Evolutionary conservation across 495 filamentous ascomycete genomes (phyloP).

Genomic region (Evernia prunastri): DNA sequence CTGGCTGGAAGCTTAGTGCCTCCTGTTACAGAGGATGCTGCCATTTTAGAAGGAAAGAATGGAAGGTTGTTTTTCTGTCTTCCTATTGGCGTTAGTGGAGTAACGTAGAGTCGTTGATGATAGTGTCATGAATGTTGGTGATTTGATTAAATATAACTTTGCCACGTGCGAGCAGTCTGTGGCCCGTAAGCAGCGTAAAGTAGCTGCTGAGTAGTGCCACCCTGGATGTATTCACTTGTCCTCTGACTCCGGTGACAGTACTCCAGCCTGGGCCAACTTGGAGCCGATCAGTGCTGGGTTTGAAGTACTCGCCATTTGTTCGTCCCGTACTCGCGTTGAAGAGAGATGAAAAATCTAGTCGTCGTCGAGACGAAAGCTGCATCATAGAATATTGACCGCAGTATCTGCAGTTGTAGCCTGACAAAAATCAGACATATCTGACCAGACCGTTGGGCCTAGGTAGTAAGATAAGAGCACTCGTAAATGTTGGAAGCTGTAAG

Average conservation of each 20-base stretch:
- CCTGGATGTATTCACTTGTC: not conserved
- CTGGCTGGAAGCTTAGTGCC: too few relatives aligned
- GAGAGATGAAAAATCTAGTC: conserved; percentile 10
- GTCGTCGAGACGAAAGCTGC: too few relatives aligned
- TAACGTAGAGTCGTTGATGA: not conserved
- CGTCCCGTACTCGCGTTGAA: not conserved
- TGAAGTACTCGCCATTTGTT: not conserved
- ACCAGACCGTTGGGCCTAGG: too few relatives aligned
- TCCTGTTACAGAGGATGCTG: too few relatives aligned
- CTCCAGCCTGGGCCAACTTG: conserved; percentile 6
- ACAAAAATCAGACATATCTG: too few relatives aligned
- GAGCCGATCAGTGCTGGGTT: conserved; percentile 3
- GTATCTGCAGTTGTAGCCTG: too few relatives aligned
- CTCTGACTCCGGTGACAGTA: not conserved
- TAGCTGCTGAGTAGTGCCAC: not conserved
- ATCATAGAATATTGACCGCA: too few relatives aligned
- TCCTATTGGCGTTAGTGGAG: not conserved
- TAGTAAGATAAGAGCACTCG: too few relatives aligned
- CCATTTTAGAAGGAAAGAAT: too few relatives aligned
- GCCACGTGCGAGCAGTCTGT: not conserved
- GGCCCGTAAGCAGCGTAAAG: too few relatives aligned
- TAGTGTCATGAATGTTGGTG: not conserved
- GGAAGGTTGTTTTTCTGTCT: too few relatives aligned
- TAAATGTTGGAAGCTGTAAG: too few relatives aligned
- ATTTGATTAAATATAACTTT: conserved; percentile 2